phyloP scores from a whole-genome alignment of 2,329 filamentous ascomycete genomes.

The Penicillium expansum region DNA sequence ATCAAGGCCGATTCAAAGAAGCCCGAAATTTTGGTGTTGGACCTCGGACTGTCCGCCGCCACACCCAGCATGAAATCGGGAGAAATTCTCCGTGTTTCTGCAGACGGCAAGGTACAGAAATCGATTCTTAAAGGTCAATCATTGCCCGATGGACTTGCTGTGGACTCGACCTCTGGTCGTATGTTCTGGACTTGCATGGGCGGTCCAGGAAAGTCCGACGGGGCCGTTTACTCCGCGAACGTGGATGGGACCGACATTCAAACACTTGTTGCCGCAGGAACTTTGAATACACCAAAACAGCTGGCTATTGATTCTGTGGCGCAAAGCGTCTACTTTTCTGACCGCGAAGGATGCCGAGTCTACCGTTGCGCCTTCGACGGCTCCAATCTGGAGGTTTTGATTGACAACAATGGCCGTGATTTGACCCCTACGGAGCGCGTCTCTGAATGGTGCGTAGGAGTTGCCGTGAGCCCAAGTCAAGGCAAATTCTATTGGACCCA shows the following conservation, averaged over 20 bases:
- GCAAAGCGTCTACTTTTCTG: conserved; percentile 42
- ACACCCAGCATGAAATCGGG: conserved; percentile 15
- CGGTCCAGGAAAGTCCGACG: conserved; percentile 37
- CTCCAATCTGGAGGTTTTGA: conserved; percentile 14
- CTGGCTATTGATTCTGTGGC: conserved; percentile 30
- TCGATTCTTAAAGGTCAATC: conserved; percentile 16
- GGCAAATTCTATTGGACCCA: conserved; percentile 60
- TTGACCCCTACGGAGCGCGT: conserved; percentile 28
- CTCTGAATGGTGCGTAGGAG: conserved; percentile 55
- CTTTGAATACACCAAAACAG: conserved; percentile 52
- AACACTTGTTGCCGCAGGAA: conserved; percentile 45
- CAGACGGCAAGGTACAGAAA: conserved; percentile 3
- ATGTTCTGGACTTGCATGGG: conserved; percentile 57
- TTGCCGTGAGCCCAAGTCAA: conserved; percentile 46
- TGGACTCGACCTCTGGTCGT: no score
- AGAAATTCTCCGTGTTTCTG: conserved; percentile 18
- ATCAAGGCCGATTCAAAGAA: not conserved
- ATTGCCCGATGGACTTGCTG: conserved; percentile 49
- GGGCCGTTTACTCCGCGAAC: conserved; percentile 44
- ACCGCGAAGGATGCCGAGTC: conserved; percentile 44
- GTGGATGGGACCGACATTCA: conserved; percentile 50
- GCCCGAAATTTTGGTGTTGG: conserved; percentile 20
- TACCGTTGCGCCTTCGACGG: conserved; percentile 39
- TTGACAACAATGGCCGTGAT: conserved; percentile 36
- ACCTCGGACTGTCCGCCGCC: conserved; percentile 23